Conservation (phyloP, 2,329 filamentous ascomycete species). For the Talaromyces rugulosus region DNA sequence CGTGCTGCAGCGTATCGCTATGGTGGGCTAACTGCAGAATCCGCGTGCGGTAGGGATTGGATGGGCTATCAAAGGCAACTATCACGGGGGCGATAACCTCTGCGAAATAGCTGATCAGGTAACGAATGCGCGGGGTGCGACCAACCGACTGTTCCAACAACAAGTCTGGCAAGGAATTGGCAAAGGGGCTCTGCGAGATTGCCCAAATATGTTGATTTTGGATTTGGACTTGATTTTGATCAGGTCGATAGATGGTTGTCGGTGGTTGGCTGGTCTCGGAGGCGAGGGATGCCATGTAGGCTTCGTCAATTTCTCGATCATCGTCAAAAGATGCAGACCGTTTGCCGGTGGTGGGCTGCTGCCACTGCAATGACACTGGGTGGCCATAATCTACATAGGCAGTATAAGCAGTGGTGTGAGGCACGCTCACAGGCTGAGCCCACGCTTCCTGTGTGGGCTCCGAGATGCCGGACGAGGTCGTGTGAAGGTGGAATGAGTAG, state of each 20-base stretch:
- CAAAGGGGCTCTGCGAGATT: slow-evolving; percentile 10
- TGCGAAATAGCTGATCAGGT: slow-evolving; percentile 89
- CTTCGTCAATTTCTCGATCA: slow-evolving; percentile 3
- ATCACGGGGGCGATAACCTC: slow-evolving; percentile 88
- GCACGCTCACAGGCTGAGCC: not conserved
- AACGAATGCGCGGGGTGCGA: slow-evolving; percentile 74
- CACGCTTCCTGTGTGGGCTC: not conserved
- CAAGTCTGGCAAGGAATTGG: slow-evolving; percentile 31
- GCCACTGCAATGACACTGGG: not conserved
- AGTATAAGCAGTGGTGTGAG: not conserved
- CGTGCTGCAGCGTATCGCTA: slow-evolving; percentile 83
- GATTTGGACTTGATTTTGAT: not conserved
- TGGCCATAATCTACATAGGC: not conserved
- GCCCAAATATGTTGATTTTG: slow-evolving; percentile 8
- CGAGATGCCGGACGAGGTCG: not conserved
- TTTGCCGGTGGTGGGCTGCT: slow-evolving; percentile 1
- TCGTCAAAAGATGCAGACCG: slow-evolving; percentile 5
- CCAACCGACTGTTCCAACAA: slow-evolving; percentile 46
- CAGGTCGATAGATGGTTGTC: not conserved
- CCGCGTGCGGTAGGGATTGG: slow-evolving; percentile 81
- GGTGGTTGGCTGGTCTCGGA: slow-evolving; percentile 5
- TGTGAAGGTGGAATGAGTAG: not conserved
- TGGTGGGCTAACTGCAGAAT: slow-evolving; percentile 72
- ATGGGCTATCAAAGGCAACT: slow-evolving; percentile 81
- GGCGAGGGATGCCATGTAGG: not conserved